Evolutionary conservation across 495 filamentous ascomycete species (phyloP), one percentile per base, ranked within the genome.

Genomic region (Trichoderma orchidacearum): DNA sequence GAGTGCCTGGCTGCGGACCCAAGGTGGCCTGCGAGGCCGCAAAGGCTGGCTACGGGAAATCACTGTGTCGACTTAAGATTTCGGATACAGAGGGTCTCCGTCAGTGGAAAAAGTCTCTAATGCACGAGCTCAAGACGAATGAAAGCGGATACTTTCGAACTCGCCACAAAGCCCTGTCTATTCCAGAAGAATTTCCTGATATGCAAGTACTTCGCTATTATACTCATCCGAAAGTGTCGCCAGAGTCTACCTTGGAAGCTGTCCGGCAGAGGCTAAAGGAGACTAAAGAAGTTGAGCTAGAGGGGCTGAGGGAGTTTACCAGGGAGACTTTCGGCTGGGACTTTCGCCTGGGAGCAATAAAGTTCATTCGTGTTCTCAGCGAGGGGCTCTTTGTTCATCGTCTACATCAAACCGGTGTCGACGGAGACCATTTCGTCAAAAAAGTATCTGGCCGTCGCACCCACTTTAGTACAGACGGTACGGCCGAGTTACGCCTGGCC

Each of bases 1-100:
- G 94, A 0, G 83, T 99, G 17, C 84, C 87, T 0, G 84, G 85
- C 35, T 96, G 89, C 61, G 94, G 94, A 9, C 81, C 87, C 54
- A 95, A 89, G 63, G 73, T 87, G 3, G 90, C 94, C 3, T 90
- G 86, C 58, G 87, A 96, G 62, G 95, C 95, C 55, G 91, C 93
- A 28, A 80, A 81, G 63, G 94, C 89, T 18, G 86, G 90, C 1
- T 97, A 93, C 66, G 93, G 93, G 1, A 77, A 77, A 32, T 83
- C 88, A 56, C 72, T 98, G 28, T 87, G 90, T 54, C 67, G 72
- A 48, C 64, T 83, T 34, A 70, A 80, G 51, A 65, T 70, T 31
- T 69, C 75, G 1, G 69, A 78, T 48, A 71, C 72, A 45, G 65
- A 75, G 36, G 78, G 78, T 3, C 61, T 95, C 11, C 71, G 65